Percentiles rank a stretch among this genome's conserved stretches.
These are phyloP conservation scores for Circinella umbellata DNA, from an alignment of 371 early-diverging fungal genomes.

Conservation along the genomic window DNA sequence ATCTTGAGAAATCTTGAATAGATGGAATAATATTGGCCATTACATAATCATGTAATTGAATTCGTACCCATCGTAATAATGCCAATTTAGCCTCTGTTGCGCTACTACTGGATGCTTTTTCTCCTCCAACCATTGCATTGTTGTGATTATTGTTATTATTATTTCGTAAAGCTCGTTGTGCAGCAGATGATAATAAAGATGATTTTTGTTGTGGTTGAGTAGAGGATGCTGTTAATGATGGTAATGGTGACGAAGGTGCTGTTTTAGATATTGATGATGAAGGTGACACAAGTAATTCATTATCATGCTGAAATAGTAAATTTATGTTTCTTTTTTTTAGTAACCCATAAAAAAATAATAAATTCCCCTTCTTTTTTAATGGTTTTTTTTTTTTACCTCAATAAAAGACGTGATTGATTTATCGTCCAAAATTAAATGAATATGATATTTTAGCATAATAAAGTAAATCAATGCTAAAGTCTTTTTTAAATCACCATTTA, in stretches of 20 bases:
- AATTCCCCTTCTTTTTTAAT: too few species aligned
- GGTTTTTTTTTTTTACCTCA: background rate
- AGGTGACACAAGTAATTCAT: conserved; percentile 16
- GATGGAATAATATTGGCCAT: conserved; percentile 52
- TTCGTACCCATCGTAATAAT: conserved; percentile 71
- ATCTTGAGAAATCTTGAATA: conserved; percentile 67
- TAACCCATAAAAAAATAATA: background rate
- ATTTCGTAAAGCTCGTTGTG: conserved; percentile 20
- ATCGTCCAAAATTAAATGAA: conserved; percentile 47
- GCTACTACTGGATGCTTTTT: conserved; percentile 10
- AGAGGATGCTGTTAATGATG: background rate
- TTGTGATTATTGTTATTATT: conserved; percentile 13
- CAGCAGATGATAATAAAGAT: conserved; percentile 25
- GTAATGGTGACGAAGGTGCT: conserved; percentile 8
- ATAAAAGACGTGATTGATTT: conserved; percentile 7
- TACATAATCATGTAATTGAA: conserved; percentile 62
- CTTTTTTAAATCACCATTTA: conserved; percentile 83
- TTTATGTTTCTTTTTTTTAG: background rate
- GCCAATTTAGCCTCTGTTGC: conserved; percentile 56
- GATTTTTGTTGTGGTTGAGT: conserved; percentile 2
- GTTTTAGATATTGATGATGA: conserved; percentile 10
- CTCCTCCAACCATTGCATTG: conserved; percentile 8
- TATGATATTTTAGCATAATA: conserved; percentile 75
- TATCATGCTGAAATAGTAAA: background rate
- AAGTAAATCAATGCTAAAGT: conserved; percentile 82